Percentiles rank a stretch among this genome's conserved stretches.
phyloP scores from a whole-genome alignment of 163 green algal genomes.

The Volvox carteri region DNA sequence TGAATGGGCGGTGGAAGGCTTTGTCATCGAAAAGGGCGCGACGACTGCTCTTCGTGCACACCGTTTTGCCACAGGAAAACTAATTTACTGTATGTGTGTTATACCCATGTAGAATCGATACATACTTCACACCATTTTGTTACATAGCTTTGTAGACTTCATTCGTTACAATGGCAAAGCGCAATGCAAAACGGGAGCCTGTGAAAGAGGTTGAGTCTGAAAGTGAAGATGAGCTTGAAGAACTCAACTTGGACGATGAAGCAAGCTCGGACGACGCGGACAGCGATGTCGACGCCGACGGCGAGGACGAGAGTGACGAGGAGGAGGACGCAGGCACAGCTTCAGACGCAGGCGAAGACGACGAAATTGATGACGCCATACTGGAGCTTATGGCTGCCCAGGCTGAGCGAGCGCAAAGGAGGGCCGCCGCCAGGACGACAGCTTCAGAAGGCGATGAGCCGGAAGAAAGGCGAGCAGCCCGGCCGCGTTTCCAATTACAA shows the following conservation, averaged over 20 bases:
- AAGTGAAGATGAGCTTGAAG: constrained; percentile 36
- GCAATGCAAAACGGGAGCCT: constrained; percentile 40
- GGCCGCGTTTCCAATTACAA: too few relatives aligned
- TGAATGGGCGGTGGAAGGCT: too few relatives aligned
- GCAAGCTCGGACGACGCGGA: constrained; percentile 38
- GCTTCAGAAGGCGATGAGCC: constrained; percentile 43
- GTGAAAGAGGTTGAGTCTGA: constrained; percentile 16
- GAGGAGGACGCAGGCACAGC: constrained; percentile 15
- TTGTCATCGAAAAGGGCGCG: too few relatives aligned
- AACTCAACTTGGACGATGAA: constrained; percentile 23
- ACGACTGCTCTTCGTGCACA: too few relatives aligned
- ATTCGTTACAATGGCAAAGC: constrained; percentile 40
- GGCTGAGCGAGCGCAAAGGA: constrained; percentile 55
- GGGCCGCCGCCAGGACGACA: constrained; percentile 44
- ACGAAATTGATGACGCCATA: constrained; percentile 75
- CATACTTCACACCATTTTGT: too few relatives aligned
- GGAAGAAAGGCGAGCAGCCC: constrained; percentile 4
- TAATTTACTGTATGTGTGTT: too few relatives aligned
- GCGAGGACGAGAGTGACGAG: constrained; percentile 28
- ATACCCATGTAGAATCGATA: too few relatives aligned
- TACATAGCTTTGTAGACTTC: too few relatives aligned
- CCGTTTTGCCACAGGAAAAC: too few relatives aligned
- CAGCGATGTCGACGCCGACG: constrained; percentile 42
- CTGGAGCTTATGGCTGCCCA: constrained; percentile 70
- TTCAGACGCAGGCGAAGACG: constrained; percentile 63